Evolutionary conservation across 1,139 yeast genomes (phyloP), one percentile per base, ranked within the genome.

Genomic region (Geotrichum carabidarum): DNA sequence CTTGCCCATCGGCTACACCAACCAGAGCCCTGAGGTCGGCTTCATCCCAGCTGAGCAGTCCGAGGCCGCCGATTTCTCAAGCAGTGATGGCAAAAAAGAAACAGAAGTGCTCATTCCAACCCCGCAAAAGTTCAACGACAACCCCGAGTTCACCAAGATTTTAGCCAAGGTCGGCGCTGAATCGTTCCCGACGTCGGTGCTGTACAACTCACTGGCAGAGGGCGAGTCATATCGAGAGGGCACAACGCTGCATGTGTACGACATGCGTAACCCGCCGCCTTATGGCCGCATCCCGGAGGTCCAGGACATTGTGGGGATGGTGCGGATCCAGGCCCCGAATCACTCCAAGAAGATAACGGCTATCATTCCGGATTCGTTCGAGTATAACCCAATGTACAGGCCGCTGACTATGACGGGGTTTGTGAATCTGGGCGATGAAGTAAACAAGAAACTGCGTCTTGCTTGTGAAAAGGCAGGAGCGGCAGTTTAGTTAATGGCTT

Each of bases 231-330:
- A 59, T 50, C 36, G 58, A 51, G 55, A 50, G 12, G 54, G 55
- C 12, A 46, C 45, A 7, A 49, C 44, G 30, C 50, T 56, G 18
- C 51, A 48, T 30, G 45, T 87, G 45, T 84, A 81, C 62, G 95
- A 87, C 65, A 75, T 84, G 59, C 74, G 94, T 57, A 80, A 78
- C 53, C 77, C 82, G 1, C 91, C 94, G 0, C 72, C 79, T 27
- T 81, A 79, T 60, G 87, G 87, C 11, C 75, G 94, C 56, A 78
- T 81, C 18, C 90, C 94, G 0, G 86, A 83, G 27, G 80, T 85
- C 4, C 89, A 84, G 59, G 85, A 84, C 63, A 82, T 82, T 41
- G 30, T 83, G 57, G 95, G 95, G 0, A 85, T 84, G 63, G 82
- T 86, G 8, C 48, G 54, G 60, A 84, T 87, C 4, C 79, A 79